Evolutionary conservation across 1,284 basidiomycete species (phyloP).

Genomic region (Ceratobasidium sp.): DNA sequence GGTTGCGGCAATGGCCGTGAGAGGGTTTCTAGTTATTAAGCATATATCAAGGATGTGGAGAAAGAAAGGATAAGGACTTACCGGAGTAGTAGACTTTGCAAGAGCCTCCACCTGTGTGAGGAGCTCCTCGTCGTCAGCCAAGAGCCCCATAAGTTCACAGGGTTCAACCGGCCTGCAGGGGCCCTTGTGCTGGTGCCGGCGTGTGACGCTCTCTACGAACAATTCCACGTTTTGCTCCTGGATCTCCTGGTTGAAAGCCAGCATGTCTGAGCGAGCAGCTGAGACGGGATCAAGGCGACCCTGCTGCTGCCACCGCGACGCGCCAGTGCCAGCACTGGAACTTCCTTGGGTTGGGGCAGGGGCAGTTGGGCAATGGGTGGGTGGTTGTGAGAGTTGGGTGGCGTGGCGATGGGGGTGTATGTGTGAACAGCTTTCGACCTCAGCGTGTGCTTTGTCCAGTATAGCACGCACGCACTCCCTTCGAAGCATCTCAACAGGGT

Average conservation of each 20-base stretch:
- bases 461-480: not conserved
- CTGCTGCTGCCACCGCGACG: not conserved
- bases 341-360: too few relatives aligned
- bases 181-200: not conserved
- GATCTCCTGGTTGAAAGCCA: not conserved
- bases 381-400: too few relatives aligned
- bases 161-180: not conserved
- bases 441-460: not conserved
- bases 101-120: not conserved
- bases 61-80: not conserved
- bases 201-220: not conserved
- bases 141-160: not conserved
- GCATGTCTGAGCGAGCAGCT: not conserved
- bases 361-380: too few relatives aligned
- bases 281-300: not conserved
- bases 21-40: not conserved
- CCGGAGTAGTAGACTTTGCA: not conserved
- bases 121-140: not conserved
- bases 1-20: not conserved
- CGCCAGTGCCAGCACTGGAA: not conserved
- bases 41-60: not conserved
- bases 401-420: too few relatives aligned
- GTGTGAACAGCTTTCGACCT: not conserved
- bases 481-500: not conserved
- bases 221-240: not conserved